Percentiles rank a stretch among this genome's conserved stretches.
phyloP scores from a whole-genome alignment of 2,329 filamentous ascomycete species.

The Ascochyta fabae region DNA sequence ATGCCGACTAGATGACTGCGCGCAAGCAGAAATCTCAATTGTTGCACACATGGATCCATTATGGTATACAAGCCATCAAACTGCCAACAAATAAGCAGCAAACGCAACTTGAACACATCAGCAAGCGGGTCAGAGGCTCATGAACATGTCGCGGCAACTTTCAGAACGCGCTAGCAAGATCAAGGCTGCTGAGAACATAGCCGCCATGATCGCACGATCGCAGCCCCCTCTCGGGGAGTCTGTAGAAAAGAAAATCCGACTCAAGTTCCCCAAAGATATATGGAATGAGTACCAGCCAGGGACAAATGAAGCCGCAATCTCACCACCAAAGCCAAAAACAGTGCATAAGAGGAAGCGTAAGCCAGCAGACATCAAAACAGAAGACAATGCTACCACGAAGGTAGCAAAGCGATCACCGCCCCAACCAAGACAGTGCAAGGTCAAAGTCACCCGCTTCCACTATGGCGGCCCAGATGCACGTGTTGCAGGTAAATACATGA shows the following conservation, averaged over 20 bases:
- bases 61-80: slow-evolving; percentile 6
- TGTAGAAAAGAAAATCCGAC: background rate
- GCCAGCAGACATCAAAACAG: background rate
- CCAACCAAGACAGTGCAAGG: slow-evolving; percentile 20
- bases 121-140: background rate
- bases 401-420: background rate
- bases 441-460: slow-evolving; percentile 23
- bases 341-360: background rate
- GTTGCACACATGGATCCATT: background rate
- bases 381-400: background rate
- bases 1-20: background rate
- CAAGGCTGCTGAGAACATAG: background rate
- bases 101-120: slow-evolving; percentile 2
- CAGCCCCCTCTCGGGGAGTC: background rate
- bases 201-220: background rate
- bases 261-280: slow-evolving; percentile 18
- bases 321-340: background rate
- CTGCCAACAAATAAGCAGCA: slow-evolving; percentile 9
- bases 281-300: slow-evolving; percentile 19
- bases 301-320: background rate
- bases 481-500: slow-evolving; percentile 3
- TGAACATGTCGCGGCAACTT: slow-evolving; percentile 2
- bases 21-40: background rate
- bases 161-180: slow-evolving; percentile 6
- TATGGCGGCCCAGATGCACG: slow-evolving; percentile 21